These are phyloP conservation scores for Stipa capillata DNA, from an alignment of 176 grass and related monocot species.

Conservation along the genomic window DNA sequence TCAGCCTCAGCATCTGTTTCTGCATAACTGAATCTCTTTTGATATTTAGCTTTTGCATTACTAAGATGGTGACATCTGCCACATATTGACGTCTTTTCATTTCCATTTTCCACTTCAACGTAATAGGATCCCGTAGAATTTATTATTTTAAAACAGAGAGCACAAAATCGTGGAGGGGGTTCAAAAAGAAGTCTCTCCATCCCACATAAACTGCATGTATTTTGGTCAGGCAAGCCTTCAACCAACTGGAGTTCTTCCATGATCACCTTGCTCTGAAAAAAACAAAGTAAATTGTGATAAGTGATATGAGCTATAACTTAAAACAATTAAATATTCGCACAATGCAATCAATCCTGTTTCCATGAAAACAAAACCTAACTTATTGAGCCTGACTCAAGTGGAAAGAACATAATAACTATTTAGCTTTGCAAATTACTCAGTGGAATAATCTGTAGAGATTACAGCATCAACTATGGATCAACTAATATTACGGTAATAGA, in stretches of 20 bases:
- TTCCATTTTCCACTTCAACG: constrained; percentile 43
- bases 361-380: background rate
- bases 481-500: background rate
- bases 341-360: background rate
- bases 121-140: constrained; percentile 76
- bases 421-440: background rate
- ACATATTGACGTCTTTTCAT: constrained; percentile 64
- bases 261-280: constrained; percentile 41
- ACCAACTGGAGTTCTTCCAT: constrained; percentile 17
- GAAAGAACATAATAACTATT: background rate
- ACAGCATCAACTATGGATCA: constrained; percentile 8
- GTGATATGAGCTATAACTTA: background rate
- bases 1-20: constrained; percentile 95
- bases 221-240: constrained; percentile 59
- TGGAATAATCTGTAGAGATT: background rate
- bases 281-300: background rate
- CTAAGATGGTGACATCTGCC: constrained; percentile 72
- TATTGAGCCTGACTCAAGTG: background rate
- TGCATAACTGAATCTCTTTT: constrained; percentile 61
- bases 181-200: constrained; percentile 82
- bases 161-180: constrained; percentile 64
- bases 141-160: constrained; percentile 70
- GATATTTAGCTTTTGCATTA: constrained; percentile 57
- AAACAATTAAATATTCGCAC: constrained; percentile 13
- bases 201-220: constrained; percentile 77